Evolutionary conservation across 2,329 filamentous ascomycete genomes (phyloP).

Genomic region (Chrysoporthe cubensis): DNA sequence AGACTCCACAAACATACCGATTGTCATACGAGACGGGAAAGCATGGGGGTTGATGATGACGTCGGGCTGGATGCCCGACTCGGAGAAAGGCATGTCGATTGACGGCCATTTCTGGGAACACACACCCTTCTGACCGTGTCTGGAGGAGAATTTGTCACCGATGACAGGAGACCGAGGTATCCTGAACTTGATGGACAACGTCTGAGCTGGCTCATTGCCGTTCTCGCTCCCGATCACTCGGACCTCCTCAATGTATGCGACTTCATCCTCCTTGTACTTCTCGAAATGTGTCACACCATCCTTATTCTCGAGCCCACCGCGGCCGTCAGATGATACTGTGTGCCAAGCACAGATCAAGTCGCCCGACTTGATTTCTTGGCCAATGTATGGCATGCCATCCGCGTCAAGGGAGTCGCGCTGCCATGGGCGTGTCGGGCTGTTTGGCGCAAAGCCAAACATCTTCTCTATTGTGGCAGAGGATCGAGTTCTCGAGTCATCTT

Average conservation of each 20-base stretch:
- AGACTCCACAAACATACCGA: conserved; percentile 98
- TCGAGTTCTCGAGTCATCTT: conserved; percentile 73
- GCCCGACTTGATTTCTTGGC: conserved; percentile 76
- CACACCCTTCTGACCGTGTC: conserved; percentile 98
- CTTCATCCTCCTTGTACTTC: conserved; percentile 92
- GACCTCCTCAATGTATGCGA: conserved; percentile 89
- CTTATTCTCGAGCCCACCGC: conserved; percentile 78
- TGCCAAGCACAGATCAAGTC: conserved; percentile 90
- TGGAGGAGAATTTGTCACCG: conserved; percentile 98
- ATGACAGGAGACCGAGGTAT: conserved; percentile 90
- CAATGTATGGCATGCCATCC: conserved; percentile 84
- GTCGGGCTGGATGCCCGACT: conserved; percentile 95
- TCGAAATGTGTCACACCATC: conserved; percentile 86
- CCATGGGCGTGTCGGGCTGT: conserved; percentile 70
- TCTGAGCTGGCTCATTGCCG: conserved; percentile 82
- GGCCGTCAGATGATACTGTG: conserved; percentile 79
- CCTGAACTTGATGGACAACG: conserved; percentile 89
- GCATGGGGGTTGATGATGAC: conserved; percentile 99
- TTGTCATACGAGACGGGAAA: conserved; percentile 99
- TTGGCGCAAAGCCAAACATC: conserved; percentile 89
- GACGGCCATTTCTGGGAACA: conserved; percentile 94
- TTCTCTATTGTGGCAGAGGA: conserved; percentile 73
- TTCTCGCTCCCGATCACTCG: conserved; percentile 85
- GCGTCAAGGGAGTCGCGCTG: conserved; percentile 77
- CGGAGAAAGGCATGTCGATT: conserved; percentile 93